phyloP scores from a whole-genome alignment of 2,329 filamentous ascomycete species.

The Sarocladiaceae sp. region DNA sequence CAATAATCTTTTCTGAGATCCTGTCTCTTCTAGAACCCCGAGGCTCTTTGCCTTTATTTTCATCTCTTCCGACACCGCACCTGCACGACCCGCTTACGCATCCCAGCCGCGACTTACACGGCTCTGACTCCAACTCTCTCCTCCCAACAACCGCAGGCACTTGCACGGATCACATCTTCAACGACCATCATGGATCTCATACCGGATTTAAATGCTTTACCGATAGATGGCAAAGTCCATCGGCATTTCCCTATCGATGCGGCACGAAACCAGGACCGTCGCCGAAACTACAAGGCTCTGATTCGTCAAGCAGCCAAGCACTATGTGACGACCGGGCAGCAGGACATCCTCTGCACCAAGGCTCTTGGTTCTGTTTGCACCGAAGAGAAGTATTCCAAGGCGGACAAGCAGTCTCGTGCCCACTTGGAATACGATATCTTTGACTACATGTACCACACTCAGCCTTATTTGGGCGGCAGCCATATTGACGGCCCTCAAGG shows the following conservation, averaged over 20 bases:
- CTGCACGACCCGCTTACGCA: constrained; percentile 1
- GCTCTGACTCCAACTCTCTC: background rate
- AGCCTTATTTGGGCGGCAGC: background rate
- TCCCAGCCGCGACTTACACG: constrained; percentile 2
- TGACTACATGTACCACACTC: too few relatives aligned
- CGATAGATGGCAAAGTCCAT: constrained; percentile 6
- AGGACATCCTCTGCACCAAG: background rate
- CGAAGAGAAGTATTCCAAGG: too few relatives aligned
- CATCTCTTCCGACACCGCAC: background rate
- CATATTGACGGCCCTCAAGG: background rate
- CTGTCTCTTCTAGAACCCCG: constrained; percentile 1
- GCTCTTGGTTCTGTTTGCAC: background rate
- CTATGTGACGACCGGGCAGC: background rate
- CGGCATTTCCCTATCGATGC: constrained; percentile 6
- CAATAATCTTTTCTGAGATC: background rate
- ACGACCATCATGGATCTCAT: background rate
- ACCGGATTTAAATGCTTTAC: background rate
- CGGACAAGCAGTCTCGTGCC: background rate
- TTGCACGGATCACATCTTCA: background rate
- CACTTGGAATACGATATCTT: constrained; percentile 3
- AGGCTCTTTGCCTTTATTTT: background rate
- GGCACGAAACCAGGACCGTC: too few relatives aligned
- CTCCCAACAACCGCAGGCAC: background rate
- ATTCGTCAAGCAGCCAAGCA: constrained; percentile 11
- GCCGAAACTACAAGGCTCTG: constrained; percentile 6